Percentiles rank a stretch among this genome's conserved stretches.
phyloP scores from a whole-genome alignment of 352 stramenopile species.

The Pythium guiyangense region DNA sequence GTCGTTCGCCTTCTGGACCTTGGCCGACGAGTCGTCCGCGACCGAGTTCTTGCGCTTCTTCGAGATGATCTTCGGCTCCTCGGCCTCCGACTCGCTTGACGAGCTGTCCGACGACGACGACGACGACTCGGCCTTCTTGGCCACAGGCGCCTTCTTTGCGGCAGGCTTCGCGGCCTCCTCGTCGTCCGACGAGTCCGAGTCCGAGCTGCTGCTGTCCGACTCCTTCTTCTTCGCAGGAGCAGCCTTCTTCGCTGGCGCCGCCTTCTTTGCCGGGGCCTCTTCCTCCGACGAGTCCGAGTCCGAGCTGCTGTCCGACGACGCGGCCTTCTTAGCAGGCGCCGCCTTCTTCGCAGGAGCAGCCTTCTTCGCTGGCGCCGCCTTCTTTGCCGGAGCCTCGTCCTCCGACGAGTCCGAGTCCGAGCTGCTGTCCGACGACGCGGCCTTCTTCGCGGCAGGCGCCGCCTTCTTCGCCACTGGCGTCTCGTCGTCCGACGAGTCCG shows the following conservation, averaged over 20 bases:
- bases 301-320: conserved; percentile 23
- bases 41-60: conserved; percentile 87
- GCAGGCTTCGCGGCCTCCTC: conserved; percentile 29
- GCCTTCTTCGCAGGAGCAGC: too few relatives aligned
- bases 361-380: too few relatives aligned
- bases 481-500: conserved; percentile 37
- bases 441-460: conserved; percentile 7
- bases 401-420: conserved; percentile 46
- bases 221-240: conserved; percentile 29
- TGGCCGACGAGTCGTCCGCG: conserved; percentile 44
- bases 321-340: conserved; percentile 53
- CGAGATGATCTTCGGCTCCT: conserved; percentile 58
- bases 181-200: conserved; percentile 59
- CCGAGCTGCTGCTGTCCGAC: conserved; percentile 21
- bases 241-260: conserved; percentile 27
- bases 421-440: conserved; percentile 11
- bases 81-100: conserved; percentile 24
- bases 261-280: conserved; percentile 22
- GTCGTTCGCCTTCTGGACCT: conserved; percentile 75
- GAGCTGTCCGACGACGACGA: conserved; percentile 25
- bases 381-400: background rate
- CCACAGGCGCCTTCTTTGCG: conserved; percentile 8
- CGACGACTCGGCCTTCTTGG: conserved; percentile 16
- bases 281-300: conserved; percentile 28
- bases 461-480: conserved; percentile 22